Conservation (phyloP, 352 stramenopile genomes). For the Pythium periplocum region DNA sequence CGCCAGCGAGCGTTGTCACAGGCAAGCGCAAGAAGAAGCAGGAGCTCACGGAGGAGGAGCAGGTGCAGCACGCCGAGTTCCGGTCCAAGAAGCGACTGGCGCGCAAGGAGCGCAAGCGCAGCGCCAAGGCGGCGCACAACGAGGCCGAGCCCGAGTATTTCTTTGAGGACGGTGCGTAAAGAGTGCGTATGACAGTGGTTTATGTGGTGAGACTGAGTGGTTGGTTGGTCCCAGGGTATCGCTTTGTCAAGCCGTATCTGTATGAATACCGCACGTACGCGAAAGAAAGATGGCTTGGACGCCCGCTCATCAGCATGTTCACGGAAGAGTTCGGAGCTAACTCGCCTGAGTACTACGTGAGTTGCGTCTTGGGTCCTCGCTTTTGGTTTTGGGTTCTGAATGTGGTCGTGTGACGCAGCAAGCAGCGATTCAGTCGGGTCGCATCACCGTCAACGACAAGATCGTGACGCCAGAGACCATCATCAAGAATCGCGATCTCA, state of each 20-base stretch:
- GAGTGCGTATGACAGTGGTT: too few relatives aligned
- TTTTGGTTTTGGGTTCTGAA: not conserved
- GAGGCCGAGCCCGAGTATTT: constrained; percentile 38
- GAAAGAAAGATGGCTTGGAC: constrained; percentile 92
- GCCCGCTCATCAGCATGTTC: constrained; percentile 91
- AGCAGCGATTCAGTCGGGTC: constrained; percentile 89
- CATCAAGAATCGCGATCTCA: constrained; percentile 91
- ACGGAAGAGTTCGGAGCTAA: constrained; percentile 80
- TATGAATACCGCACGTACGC: constrained; percentile 95
- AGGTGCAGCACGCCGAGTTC: constrained; percentile 14
- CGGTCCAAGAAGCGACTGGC: constrained; percentile 45
- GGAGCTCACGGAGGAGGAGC: constrained; percentile 16
- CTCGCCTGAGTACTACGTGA: constrained; percentile 78
- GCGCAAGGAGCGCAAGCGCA: constrained; percentile 46
- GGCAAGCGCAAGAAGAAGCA: constrained; percentile 19
- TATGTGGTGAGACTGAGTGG: too few relatives aligned
- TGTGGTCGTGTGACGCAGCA: constrained; percentile 34
- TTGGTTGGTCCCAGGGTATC: constrained; percentile 44
- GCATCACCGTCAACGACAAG: constrained; percentile 91
- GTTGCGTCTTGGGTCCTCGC: not conserved
- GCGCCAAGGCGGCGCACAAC: constrained; percentile 14
- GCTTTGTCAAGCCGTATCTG: constrained; percentile 90
- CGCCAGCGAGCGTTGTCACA: not conserved
- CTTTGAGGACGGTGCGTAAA: constrained; percentile 42
- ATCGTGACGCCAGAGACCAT: constrained; percentile 70